Base-by-base conservation (phyloP, 192 early-diverging fungal species). In the Mortierella alpina region DNA sequence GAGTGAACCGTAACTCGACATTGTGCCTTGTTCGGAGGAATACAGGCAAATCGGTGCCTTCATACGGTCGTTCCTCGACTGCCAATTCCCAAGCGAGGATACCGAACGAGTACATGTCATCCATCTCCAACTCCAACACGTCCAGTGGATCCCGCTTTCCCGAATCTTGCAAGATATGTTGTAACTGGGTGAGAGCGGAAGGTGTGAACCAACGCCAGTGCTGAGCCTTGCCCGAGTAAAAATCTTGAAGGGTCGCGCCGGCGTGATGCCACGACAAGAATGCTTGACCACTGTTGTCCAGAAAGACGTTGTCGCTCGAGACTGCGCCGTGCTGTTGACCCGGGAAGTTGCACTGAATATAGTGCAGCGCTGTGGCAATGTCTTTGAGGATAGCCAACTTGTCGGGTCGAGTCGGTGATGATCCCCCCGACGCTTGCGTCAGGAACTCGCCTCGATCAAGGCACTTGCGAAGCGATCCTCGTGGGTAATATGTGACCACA, bases 81-180 rank as follows among this genome's bases (percentile, higher is more conserved):
- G 67, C 67, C 10, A 76, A 20, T 42, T 76, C 74, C 67, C 74
- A 76, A 6, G 62, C 74, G 15, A 76, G 48, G 22, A 65, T 59
- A 5, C 66, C 74, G 11, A 75, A 76, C 15, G 67, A 49, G 56
- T 69, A 76, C 74, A 76, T 76, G 55, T 70, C 74, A 50, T 78
- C 75, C 17, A 49, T 41, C 2, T 64, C 61, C n/a, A 69, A 6
- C 39, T 63, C 53, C 6, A 63, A 44, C 1, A 53, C 17, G 39
- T 50, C 46, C 45, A 6, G 42, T 5, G 41, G 48, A 23, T 10
- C 60, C 15, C 1, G 40, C 14, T 1, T 59, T 40, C 40, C 31
- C 31, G 31, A 3, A 31, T 74, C 47, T 7, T 51, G 39, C 22
- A 61, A 47, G 6, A 17, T 50, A 14, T 42, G 22, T 13, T 48